phyloP scores from a whole-genome alignment of 768 basidiomycete species.

The Hericium alpestre region DNA sequence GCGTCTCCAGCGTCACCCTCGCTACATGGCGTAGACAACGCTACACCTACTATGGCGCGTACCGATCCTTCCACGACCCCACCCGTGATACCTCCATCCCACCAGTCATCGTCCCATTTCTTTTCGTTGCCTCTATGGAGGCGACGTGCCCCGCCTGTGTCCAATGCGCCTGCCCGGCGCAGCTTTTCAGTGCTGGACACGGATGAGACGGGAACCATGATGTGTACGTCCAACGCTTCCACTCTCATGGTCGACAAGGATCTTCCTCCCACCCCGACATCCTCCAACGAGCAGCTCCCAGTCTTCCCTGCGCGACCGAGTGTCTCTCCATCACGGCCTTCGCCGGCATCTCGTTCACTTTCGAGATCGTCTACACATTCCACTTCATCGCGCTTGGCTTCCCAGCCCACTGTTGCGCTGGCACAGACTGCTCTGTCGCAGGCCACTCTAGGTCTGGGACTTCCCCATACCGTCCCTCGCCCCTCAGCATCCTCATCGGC shows the following conservation, averaged over 20 bases:
- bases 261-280: slow-evolving; percentile 23
- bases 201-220: slow-evolving; percentile 15
- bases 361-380: not conserved
- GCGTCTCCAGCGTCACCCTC: not conserved
- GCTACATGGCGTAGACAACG: slow-evolving; percentile 3
- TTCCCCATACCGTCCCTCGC: slow-evolving; percentile 42
- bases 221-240: slow-evolving; percentile 1
- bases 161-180: slow-evolving; percentile 19
- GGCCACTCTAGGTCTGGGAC: slow-evolving; percentile 47
- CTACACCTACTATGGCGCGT: not conserved
- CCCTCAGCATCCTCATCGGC: slow-evolving; percentile 29
- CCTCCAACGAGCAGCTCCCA: slow-evolving; percentile 9
- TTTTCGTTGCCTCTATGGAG: slow-evolving; percentile 60
- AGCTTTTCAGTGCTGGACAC: slow-evolving; percentile 16
- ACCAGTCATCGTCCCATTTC: slow-evolving; percentile 46
- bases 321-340: slow-evolving; percentile 1
- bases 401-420: slow-evolving; percentile 29
- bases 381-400: slow-evolving; percentile 7
- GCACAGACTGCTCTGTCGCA: slow-evolving; percentile 51
- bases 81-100: slow-evolving; percentile 26
- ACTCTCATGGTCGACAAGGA: slow-evolving; percentile 18
- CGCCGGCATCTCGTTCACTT: slow-evolving; percentile 8
- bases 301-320: not conserved
- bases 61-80: not conserved
- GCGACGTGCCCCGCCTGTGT: slow-evolving; percentile 32